Percentiles rank a stretch among this genome's conserved stretches.
phyloP scores from a whole-genome alignment of 108 stramenopile species.

The Cylindrotheca fusiformis region DNA sequence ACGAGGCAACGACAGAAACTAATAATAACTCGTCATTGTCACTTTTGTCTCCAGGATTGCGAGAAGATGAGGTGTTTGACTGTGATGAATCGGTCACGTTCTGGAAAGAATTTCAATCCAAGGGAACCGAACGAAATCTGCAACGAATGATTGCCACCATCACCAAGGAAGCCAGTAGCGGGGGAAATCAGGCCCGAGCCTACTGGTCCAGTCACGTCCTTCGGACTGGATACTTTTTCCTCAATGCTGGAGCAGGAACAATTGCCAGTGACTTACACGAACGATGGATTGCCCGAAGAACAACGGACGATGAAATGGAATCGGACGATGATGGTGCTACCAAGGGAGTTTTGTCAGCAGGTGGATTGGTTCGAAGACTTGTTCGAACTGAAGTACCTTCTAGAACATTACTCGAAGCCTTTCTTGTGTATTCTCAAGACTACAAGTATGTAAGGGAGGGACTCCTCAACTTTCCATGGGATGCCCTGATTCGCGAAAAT shows the following conservation, averaged over 20 bases:
- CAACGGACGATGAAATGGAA: neutral
- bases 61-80: slow-evolving; percentile 24
- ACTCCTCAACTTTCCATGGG: slow-evolving; percentile 27
- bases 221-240: slow-evolving; percentile 25
- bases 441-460: slow-evolving; percentile 21
- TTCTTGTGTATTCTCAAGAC: slow-evolving; percentile 33
- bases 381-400: slow-evolving; percentile 4
- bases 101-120: slow-evolving; percentile 28
- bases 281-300: slow-evolving; percentile 7
- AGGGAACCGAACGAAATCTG: slow-evolving; percentile 11
- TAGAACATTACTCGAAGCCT: slow-evolving; percentile 29
- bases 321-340: neutral
- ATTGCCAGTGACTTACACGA: slow-evolving; percentile 18
- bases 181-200: neutral
- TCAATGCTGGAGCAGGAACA: slow-evolving; percentile 24
- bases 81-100: slow-evolving; percentile 25
- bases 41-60: slow-evolving; percentile 20
- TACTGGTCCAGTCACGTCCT: slow-evolving; percentile 24
- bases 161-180: neutral
- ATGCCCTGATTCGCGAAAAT: neutral
- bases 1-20: too few species aligned
- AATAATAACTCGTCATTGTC: too few species aligned
- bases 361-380: neutral
- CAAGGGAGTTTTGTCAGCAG: neutral
- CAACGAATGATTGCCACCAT: neutral